These are phyloP conservation scores for Hyphodiscus sp. DNA, from an alignment of 2,329 filamentous ascomycete species.

Conservation along the genomic window DNA sequence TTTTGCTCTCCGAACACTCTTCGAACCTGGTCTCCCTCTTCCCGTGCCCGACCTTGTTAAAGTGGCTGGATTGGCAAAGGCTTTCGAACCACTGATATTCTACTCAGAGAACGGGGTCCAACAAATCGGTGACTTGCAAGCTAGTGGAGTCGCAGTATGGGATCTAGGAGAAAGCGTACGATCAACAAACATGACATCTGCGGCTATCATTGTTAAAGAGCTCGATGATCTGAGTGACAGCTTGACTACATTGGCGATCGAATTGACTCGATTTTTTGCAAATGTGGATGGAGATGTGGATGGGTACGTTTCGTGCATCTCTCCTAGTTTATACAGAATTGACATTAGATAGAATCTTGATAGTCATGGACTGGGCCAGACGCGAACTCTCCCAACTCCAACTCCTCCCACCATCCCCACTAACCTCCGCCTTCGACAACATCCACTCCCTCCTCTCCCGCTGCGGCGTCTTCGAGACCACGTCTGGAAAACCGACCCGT, in stretches of 20 bases:
- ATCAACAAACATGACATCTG: slow-evolving; percentile 84
- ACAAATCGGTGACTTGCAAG: slow-evolving; percentile 82
- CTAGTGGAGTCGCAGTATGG: slow-evolving; percentile 90
- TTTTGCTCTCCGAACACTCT: slow-evolving; percentile 56
- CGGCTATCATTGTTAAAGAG: slow-evolving; percentile 75
- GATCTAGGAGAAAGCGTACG: slow-evolving; percentile 88
- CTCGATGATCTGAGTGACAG: slow-evolving; percentile 82
- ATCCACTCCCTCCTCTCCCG: slow-evolving; percentile 70
- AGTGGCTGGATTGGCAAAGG: slow-evolving; percentile 80
- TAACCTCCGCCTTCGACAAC: slow-evolving; percentile 74
- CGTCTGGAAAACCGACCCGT: slow-evolving; percentile 52
- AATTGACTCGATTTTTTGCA: slow-evolving; percentile 87
- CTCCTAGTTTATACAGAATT: slow-evolving; percentile 10
- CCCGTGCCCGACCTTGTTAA: slow-evolving; percentile 83
- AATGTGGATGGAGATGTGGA: slow-evolving; percentile 92
- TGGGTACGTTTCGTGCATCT: slow-evolving; percentile 42
- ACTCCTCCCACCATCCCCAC: slow-evolving; percentile 51
- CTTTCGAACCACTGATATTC: slow-evolving; percentile 90
- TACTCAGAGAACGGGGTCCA: slow-evolving; percentile 85
- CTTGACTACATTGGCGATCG: slow-evolving; percentile 74
- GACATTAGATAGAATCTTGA: slow-evolving; percentile 57
- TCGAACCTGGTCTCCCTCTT: slow-evolving; percentile 59
- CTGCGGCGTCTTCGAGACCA: slow-evolving; percentile 52
- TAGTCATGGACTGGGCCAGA: slow-evolving; percentile 94
- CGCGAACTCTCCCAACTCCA: slow-evolving; percentile 71